These are phyloP conservation scores for Avena insularis DNA, from an alignment of 176 grass and related monocot species.

Conservation along the genomic window DNA sequence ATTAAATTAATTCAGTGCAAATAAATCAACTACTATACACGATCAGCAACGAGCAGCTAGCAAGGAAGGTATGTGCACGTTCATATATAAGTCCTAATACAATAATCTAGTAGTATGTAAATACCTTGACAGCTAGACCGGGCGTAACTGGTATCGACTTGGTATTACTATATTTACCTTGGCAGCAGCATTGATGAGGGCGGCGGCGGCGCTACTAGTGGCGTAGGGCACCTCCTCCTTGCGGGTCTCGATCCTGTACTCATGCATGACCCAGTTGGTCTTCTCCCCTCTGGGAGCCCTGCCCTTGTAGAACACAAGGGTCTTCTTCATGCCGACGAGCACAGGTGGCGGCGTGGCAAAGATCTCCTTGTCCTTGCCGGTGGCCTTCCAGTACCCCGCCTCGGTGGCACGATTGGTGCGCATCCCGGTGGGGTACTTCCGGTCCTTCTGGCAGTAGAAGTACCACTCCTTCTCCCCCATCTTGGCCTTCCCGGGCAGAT, in stretches of 20 bases:
- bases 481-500: conserved; percentile 57
- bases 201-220: too few species aligned
- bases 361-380: conserved; percentile 62
- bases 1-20: not conserved
- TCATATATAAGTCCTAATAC: too few species aligned
- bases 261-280: conserved; percentile 66
- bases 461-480: conserved; percentile 61
- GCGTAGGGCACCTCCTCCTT: too few species aligned
- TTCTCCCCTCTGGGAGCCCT: conserved; percentile 55
- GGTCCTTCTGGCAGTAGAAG: conserved; percentile 58
- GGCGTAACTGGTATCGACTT: too few species aligned
- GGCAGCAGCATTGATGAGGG: too few species aligned
- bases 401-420: conserved; percentile 52
- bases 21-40: not conserved
- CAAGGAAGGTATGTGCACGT: too few species aligned
- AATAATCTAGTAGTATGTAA: too few species aligned
- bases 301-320: conserved; percentile 56
- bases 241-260: conserved; percentile 45
- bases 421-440: conserved; percentile 58
- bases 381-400: conserved; percentile 62
- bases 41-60: too few species aligned
- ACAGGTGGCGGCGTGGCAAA: not conserved
- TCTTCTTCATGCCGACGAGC: conserved; percentile 65
- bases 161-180: too few species aligned
- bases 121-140: too few species aligned